Evolutionary conservation across 108 stramenopile species (phyloP).

Genomic region (Nitzschia sp.): DNA sequence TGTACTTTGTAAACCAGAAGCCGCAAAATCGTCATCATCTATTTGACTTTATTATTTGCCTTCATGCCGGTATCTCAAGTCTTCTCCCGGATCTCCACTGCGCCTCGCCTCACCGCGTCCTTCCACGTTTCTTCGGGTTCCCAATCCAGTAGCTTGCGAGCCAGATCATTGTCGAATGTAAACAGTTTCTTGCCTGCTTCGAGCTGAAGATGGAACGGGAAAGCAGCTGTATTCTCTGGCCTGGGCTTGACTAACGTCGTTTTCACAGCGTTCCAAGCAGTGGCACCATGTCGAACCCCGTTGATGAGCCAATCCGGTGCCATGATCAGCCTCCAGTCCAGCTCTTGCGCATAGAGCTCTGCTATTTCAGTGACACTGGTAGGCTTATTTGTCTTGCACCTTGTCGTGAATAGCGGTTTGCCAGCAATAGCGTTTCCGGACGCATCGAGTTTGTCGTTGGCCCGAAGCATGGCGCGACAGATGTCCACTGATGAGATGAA

Average conservation of each 20-base stretch:
- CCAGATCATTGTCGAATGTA: conserved; percentile 16
- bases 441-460: background rate
- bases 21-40: too few species aligned
- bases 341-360: background rate
- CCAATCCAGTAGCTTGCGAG: conserved; percentile 5
- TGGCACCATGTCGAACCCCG: background rate
- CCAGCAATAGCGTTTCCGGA: background rate
- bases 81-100: conserved; percentile 5
- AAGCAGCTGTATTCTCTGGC: conserved; percentile 4
- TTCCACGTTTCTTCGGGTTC: conserved; percentile 11
- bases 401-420: conserved; percentile 12
- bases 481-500: background rate
- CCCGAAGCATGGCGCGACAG: background rate
- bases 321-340: background rate
- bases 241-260: background rate
- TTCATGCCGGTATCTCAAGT: too few species aligned
- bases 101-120: conserved; percentile 6
- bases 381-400: background rate
- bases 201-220: conserved; percentile 4
- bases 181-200: background rate
- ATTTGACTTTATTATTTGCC: too few species aligned
- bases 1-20: too few species aligned
- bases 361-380: background rate
- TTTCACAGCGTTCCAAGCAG: background rate
- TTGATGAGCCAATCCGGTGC: background rate